Base-by-base conservation (phyloP, 208 protist genomes). In the Crithidia brevicula region DNA sequence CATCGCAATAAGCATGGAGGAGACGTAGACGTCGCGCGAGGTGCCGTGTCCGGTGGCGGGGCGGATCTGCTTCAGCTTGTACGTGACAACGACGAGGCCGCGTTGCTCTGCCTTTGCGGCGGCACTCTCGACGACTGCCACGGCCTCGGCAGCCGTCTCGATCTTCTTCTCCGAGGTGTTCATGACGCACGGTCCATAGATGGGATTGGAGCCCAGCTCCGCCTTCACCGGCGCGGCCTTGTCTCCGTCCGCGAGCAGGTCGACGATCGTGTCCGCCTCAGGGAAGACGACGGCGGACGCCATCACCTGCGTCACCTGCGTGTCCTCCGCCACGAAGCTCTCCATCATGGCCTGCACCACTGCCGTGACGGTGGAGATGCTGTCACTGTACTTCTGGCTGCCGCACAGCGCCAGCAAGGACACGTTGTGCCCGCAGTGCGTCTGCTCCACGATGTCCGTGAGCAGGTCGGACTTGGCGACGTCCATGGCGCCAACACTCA, bases 161-260 rank as follows among this genome's bases (percentile, higher is more conserved):
- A 91, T 40, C 23, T 64, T 23, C 38, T 61, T 71, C 45, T 91
- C 79, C 16, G 72, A 69, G 11, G 79, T 52, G 67, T 81, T 78
- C 69, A 81, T 72, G n/a, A 91, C 51, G 36, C 85, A 84, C 8
- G 74, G 67, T 18, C 85, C 85, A 53, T 65, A 91, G 61, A 91
- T 73, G 13, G 81, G 81, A 56, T 81, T 87, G 13, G 69, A 74
- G 61, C 78, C 81, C 54, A 82, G 58, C 51, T 76, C 67, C 31
- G 51, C 68, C 57, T 77, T 81, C n/a, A 59, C 51, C 15, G 59
- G 61, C 27, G 52, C 68, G 23, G 27, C 43, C 59, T 38, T 43
- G 45, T 42, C 57, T n/a, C 65, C 46, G 7, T 36, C 42, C 3
- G 31, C 31, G 8, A 85, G 72, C 22, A 86, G 54, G 46, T 86